Conservation (phyloP, 495 filamentous ascomycete genomes). For the Staphylotrichum tortipilum region DNA sequence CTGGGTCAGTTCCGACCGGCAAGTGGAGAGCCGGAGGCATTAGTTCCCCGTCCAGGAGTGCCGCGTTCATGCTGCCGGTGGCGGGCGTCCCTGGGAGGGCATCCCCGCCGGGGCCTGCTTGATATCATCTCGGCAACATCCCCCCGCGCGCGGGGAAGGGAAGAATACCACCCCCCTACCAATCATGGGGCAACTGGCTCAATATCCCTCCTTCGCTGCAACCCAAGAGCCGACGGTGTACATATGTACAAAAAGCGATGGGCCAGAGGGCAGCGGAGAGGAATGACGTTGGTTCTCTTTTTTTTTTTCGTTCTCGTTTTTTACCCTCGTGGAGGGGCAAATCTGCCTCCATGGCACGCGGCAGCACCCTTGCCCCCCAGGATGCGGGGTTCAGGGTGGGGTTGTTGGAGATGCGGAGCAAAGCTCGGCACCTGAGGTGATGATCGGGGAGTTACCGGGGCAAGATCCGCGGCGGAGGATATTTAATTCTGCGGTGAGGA, state of each 20-base stretch:
- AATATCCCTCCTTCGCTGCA: too few species aligned
- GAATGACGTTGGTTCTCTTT: background rate
- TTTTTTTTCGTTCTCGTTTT: too few species aligned
- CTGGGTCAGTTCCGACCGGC: background rate
- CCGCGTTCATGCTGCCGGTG: background rate
- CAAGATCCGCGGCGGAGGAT: too few species aligned
- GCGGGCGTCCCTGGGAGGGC: too few species aligned
- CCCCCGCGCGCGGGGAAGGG: too few species aligned
- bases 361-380: background rate
- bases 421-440: constrained; percentile 15
- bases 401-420: constrained; percentile 19
- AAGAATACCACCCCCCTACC: too few species aligned
- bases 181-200: too few species aligned
- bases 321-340: background rate
- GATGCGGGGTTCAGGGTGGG: constrained; percentile 12
- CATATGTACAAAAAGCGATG: background rate
- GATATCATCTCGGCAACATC: too few species aligned
- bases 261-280: background rate
- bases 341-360: background rate
- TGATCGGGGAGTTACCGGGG: background rate
- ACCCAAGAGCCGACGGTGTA: too few species aligned
- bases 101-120: too few species aligned
- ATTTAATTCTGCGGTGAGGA: too few species aligned
- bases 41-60: background rate
- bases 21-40: background rate